These are phyloP conservation scores for Lipomyces yamanashiensis DNA, from an alignment of 805 yeast species.

Conservation along the genomic window DNA sequence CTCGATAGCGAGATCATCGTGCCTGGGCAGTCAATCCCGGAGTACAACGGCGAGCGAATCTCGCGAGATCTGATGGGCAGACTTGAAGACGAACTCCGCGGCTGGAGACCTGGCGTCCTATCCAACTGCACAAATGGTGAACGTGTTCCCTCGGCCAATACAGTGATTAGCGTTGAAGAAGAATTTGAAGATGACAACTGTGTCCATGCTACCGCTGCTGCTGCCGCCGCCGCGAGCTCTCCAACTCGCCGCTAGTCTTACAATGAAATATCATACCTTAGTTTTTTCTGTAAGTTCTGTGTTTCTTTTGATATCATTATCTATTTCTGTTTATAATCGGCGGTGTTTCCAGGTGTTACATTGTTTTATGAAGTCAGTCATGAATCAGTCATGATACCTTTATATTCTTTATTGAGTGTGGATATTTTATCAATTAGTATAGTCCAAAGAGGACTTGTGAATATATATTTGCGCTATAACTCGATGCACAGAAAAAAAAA, in stretches of 20 bases:
- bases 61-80: conserved; percentile 23
- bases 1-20: conserved; percentile 53
- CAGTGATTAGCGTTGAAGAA: conserved; percentile 1
- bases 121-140: conserved; percentile 1
- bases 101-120: conserved; percentile 21
- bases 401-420: no score
- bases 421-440: no score
- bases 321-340: not conserved
- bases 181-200: not conserved
- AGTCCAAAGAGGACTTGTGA: no score
- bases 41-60: conserved; percentile 17
- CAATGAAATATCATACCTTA: not conserved
- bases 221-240: conserved; percentile 7
- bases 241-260: not conserved
- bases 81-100: conserved; percentile 27
- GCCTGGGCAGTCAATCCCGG: conserved; percentile 25
- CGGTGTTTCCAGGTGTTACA: not conserved
- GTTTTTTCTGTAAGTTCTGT: not conserved
- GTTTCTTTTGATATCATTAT: not conserved
- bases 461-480: no score
- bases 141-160: not conserved
- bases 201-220: conserved; percentile 8
- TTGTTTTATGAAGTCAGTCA: no score
- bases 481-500: no score
- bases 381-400: not conserved